A percentile compares a stretch with the other conserved stretches of the same genome.
Evolutionary conservation across 176 grass and related monocot genomes (phyloP).

Genomic region (Zizania latifolia): DNA sequence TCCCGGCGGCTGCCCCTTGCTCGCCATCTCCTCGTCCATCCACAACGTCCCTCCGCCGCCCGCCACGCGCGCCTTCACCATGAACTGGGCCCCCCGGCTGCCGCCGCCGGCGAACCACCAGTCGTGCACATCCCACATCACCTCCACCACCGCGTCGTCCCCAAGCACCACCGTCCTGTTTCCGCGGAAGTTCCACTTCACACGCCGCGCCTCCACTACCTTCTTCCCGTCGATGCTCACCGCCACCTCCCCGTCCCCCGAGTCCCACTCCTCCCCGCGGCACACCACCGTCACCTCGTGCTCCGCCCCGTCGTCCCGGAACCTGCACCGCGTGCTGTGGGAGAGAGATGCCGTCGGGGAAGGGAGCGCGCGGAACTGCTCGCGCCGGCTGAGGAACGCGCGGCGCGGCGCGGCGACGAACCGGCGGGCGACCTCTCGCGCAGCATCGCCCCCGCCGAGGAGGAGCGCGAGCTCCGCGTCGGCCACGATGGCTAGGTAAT

Average conservation of each 20-base stretch:
- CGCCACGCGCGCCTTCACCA: constrained; percentile 63
- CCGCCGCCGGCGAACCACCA: constrained; percentile 53
- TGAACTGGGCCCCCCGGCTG: constrained; percentile 58
- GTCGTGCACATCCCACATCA: constrained; percentile 95
- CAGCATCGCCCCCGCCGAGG: constrained; percentile 40
- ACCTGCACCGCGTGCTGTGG: constrained; percentile 58
- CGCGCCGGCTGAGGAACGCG: constrained; percentile 44
- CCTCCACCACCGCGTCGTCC: constrained; percentile 68
- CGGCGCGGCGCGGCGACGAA: constrained; percentile 30
- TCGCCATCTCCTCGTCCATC: constrained; percentile 67
- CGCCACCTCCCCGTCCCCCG: constrained; percentile 50
- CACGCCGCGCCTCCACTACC: constrained; percentile 51
- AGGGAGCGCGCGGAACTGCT: constrained; percentile 41
- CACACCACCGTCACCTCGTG: constrained; percentile 70
- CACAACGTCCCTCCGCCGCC: constrained; percentile 48
- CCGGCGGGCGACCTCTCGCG: constrained; percentile 30
- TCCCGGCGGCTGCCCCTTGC: constrained; percentile 27
- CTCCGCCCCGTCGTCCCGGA: constrained; percentile 59
- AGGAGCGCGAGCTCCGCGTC: constrained; percentile 55
- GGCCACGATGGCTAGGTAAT: constrained; percentile 53
- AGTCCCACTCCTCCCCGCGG: constrained; percentile 48
- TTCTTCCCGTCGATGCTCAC: constrained; percentile 66
- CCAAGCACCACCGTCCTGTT: constrained; percentile 62
- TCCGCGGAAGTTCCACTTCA: constrained; percentile 81
- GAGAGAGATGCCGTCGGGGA: neutral